Evolutionary conservation across 306 rosid genomes (phyloP).

Genomic region (Alnus glutinosa): DNA sequence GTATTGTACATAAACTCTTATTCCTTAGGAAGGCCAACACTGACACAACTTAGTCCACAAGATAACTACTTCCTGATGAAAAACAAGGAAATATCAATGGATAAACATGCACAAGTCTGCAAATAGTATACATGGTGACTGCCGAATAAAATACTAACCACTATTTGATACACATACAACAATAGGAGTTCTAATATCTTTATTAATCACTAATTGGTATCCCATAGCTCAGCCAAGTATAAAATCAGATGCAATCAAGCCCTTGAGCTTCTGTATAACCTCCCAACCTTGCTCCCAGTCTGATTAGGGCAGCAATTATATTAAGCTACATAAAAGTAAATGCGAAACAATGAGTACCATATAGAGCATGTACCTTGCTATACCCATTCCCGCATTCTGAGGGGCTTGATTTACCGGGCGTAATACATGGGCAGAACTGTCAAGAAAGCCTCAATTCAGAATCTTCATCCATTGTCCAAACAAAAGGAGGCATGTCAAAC

Average conservation of each 20-base stretch:
- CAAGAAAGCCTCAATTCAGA: slow-evolving; percentile 54
- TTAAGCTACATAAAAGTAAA: slow-evolving; percentile 38
- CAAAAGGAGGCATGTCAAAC: slow-evolving; percentile 79
- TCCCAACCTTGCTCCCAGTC: slow-evolving; percentile 47
- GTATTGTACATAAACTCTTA: slow-evolving; percentile 38
- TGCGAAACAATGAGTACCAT: slow-evolving; percentile 30
- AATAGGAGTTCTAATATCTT: slow-evolving; percentile 39
- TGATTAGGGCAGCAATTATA: slow-evolving; percentile 51
- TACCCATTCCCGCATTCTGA: slow-evolving; percentile 22
- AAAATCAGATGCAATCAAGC: slow-evolving; percentile 78
- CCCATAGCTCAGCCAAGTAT: slow-evolving; percentile 74
- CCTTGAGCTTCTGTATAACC: slow-evolving; percentile 46
- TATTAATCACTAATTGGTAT: slow-evolving; percentile 42
- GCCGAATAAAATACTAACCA: slow-evolving; percentile 38
- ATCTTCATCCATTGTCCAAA: slow-evolving; percentile 76
- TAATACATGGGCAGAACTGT: slow-evolving; percentile 20
- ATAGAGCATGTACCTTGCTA: slow-evolving; percentile 54
- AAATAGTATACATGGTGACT: slow-evolving; percentile 37
- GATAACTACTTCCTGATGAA: slow-evolving; percentile 35
- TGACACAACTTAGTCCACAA: slow-evolving; percentile 39
- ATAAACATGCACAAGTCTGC: slow-evolving; percentile 49
- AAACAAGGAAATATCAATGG: slow-evolving; percentile 34
- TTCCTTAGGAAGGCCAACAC: slow-evolving; percentile 33
- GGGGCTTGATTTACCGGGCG: slow-evolving; percentile 6
- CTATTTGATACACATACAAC: slow-evolving; percentile 42